These are phyloP conservation scores for Russula sp. DNA, from an alignment of 768 basidiomycete genomes.

Conservation along the genomic window DNA sequence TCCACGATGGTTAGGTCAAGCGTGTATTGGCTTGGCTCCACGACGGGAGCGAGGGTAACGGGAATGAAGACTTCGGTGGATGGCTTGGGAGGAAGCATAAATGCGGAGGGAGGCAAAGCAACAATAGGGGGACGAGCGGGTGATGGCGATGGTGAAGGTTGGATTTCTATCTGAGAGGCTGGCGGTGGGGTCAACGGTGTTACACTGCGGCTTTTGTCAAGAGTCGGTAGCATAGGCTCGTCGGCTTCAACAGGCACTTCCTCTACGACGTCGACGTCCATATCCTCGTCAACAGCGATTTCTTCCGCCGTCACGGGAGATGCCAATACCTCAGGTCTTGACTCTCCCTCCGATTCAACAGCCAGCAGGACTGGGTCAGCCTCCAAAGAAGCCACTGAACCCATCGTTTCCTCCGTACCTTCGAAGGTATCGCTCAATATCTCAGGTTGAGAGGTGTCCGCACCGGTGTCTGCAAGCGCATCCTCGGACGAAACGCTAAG, in stretches of 20 bases:
- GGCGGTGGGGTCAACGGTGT: background rate
- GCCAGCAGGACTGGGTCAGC: background rate
- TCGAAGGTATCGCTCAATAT: slow-evolving; percentile 1
- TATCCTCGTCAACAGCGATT: background rate
- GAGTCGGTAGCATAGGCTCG: background rate
- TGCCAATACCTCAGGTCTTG: background rate
- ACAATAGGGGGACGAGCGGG: background rate
- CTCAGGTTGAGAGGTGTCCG: slow-evolving; percentile 2
- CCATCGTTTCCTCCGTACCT: background rate
- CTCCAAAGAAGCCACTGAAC: background rate
- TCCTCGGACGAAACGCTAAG: background rate
- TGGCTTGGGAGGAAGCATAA: slow-evolving; percentile 17
- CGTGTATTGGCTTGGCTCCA: slow-evolving; percentile 12
- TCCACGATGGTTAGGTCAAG: background rate
- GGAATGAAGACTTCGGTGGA: slow-evolving; percentile 10
- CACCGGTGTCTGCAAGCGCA: background rate
- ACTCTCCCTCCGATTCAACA: background rate
- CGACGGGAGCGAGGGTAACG: slow-evolving; percentile 15
- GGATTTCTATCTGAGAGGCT: background rate
- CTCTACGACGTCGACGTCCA: slow-evolving; percentile 10
- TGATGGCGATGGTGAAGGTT: background rate
- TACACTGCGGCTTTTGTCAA: slow-evolving; percentile 1
- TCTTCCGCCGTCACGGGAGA: background rate
- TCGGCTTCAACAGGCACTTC: background rate
- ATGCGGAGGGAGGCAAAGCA: slow-evolving; percentile 14